Base-by-base conservation (phyloP, 2,329 filamentous ascomycete species). In the Hypoxylon sp. region DNA sequence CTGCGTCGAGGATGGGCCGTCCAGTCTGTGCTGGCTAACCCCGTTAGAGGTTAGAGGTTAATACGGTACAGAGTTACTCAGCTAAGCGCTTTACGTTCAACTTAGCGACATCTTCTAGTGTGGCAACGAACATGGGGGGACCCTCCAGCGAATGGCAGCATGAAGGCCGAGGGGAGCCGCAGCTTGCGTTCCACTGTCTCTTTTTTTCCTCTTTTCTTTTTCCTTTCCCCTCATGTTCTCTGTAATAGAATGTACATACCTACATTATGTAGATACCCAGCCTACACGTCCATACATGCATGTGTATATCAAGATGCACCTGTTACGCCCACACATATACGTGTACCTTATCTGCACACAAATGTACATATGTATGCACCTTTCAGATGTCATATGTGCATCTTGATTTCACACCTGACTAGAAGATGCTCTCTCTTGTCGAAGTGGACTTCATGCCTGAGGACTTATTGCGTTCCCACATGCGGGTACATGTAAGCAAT, bases 31-130 rank as follows among this genome's bases (percentile, higher is more conserved):
- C 22, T 54, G 49, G 61, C 62, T 61, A 56, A 52, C 24, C 59
- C 46, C 32, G 56, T 53, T 61, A 56, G 46, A 60, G 42, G 56
- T 53, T 61, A 56, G 46, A 60, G 42, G 20, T 50, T 32, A 46
- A 18, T 51, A 52, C 48, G 40, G 36, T 60, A 60, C 56, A 28
- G 16, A 40, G 57, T 53, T 45, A 51, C 46, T 57, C 44, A 46
- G 36, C 46, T 55, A 64, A 64, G 57, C 62, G 62, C 65, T 67
- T 65, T 59, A 51, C 48, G 53, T 49, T 24, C n/a, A n/a, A n/a
- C 36, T 46, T 67, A 64, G 56, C 20, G 14, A 32, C 22, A 12
- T 38, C 48, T 66, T 54, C 56, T 56, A 60, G 48, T 64, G 60
- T 66, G 63, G 58, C 63, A 52, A 66, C 26, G 24, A 61, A 61